phyloP scores from a whole-genome alignment of 306 rosid genomes.

The Sesbania bispinosa region DNA sequence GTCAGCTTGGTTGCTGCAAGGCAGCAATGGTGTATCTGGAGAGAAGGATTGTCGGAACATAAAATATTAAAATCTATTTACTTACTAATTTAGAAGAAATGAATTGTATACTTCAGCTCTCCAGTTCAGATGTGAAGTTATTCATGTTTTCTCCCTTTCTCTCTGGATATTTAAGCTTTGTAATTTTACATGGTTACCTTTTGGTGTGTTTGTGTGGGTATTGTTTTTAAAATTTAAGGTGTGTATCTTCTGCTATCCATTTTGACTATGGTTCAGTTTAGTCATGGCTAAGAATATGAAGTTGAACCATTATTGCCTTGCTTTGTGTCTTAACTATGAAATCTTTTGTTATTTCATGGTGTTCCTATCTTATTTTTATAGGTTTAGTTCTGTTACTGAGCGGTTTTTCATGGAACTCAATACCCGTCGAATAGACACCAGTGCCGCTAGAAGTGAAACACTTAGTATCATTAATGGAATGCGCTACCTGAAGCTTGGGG shows the following conservation, averaged over 20 bases:
- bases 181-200: constrained; percentile 11
- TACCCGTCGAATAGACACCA: constrained; percentile 85
- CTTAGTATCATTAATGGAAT: constrained; percentile 95
- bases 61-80: not conserved
- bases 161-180: constrained; percentile 11
- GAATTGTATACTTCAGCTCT: constrained; percentile 4
- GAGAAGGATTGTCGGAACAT: not conserved
- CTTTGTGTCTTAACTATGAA: not conserved
- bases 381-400: constrained; percentile 98
- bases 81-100: constrained; percentile 14
- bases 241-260: not conserved
- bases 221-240: constrained; percentile 15
- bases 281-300: constrained; percentile 11
- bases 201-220: constrained; percentile 2
- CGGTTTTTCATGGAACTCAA: constrained; percentile 98
- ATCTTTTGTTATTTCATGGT: constrained; percentile 18
- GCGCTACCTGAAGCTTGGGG: constrained; percentile 99
- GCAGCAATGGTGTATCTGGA: constrained; percentile 3
- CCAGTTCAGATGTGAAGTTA: constrained; percentile 10
- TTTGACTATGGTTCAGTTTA: constrained; percentile 16
- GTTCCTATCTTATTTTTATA: constrained; percentile 36
- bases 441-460: constrained; percentile 91
- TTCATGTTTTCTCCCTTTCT: constrained; percentile 18
- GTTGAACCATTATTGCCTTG: not conserved
- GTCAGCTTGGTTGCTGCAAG: not conserved